Percentiles rank a stretch among this genome's conserved stretches.
Conservation (phyloP, 306 rosid species). For the Arachis stenosperma region DNA sequence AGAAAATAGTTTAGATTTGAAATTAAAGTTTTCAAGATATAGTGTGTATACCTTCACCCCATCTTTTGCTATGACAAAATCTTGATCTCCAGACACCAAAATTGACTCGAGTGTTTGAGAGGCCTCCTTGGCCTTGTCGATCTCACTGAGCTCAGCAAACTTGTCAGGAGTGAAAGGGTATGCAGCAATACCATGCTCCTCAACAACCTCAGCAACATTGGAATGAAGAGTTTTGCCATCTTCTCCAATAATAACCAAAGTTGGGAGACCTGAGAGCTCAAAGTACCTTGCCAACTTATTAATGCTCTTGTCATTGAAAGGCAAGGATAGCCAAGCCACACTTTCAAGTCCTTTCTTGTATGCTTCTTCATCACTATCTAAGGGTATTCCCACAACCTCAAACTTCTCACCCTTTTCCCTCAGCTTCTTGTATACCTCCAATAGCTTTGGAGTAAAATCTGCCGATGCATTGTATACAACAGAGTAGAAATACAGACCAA, state of each 20-base stretch:
- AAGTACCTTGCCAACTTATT: constrained; percentile 54
- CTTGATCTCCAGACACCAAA: constrained; percentile 53
- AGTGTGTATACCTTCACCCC: constrained; percentile 53
- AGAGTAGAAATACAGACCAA: constrained; percentile 63
- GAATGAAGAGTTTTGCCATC: constrained; percentile 67
- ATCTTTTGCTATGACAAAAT: constrained; percentile 59
- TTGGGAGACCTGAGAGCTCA: constrained; percentile 60
- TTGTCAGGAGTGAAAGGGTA: constrained; percentile 79
- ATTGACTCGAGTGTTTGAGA: constrained; percentile 69
- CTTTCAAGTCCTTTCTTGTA: constrained; percentile 46
- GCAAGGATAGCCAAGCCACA: constrained; percentile 71
- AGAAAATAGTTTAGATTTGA: no score
- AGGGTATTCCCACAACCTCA: constrained; percentile 63
- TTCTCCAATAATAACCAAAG: constrained; percentile 68
- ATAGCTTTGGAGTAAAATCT: constrained; percentile 55
- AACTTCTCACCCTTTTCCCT: constrained; percentile 59
- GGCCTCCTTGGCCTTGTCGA: constrained; percentile 62
- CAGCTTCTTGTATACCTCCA: constrained; percentile 59
- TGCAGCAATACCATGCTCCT: constrained; percentile 63
- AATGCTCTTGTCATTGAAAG: constrained; percentile 56
- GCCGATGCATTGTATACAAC: constrained; percentile 5
- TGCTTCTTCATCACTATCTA: constrained; percentile 56
- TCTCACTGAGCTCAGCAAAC: constrained; percentile 58
- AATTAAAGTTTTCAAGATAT: no score
- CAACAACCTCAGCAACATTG: constrained; percentile 59